phyloP scores from a whole-genome alignment of 371 early-diverging fungal species.

The Circinella minor region DNA sequence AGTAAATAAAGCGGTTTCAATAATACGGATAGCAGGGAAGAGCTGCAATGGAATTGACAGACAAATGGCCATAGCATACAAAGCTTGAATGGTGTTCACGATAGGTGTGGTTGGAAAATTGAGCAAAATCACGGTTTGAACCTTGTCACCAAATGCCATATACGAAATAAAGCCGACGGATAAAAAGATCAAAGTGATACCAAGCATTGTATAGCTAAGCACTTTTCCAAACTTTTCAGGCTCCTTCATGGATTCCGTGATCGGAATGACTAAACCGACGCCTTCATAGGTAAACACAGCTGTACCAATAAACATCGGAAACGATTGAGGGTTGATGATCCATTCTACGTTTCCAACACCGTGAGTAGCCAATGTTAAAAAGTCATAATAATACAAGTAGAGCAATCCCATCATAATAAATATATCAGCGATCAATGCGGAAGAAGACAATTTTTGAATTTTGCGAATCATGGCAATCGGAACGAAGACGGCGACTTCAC shows the following conservation, averaged over 20 bases:
- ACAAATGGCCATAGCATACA: constrained; percentile 87
- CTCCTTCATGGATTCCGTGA: constrained; percentile 77
- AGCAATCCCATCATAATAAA: constrained; percentile 82
- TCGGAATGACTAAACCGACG: constrained; percentile 78
- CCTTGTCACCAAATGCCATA: constrained; percentile 77
- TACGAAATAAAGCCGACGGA: constrained; percentile 80
- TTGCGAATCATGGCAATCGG: constrained; percentile 84
- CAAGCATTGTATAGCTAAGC: constrained; percentile 69
- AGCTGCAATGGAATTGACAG: constrained; percentile 83
- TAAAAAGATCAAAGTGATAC: constrained; percentile 73
- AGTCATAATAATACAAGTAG: constrained; percentile 79
- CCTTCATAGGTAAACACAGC: constrained; percentile 92
- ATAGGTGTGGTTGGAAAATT: constrained; percentile 72
- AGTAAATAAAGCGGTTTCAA: constrained; percentile 72
- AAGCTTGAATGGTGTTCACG: constrained; percentile 69
- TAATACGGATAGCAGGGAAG: constrained; percentile 89
- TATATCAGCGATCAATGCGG: constrained; percentile 83
- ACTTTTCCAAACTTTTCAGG: constrained; percentile 80
- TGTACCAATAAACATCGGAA: constrained; percentile 86
- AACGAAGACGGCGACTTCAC: constrained; percentile 76
- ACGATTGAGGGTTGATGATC: constrained; percentile 71
- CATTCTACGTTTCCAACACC: constrained; percentile 69
- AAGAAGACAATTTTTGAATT: constrained; percentile 77
- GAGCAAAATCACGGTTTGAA: constrained; percentile 80
- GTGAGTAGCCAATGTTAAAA: constrained; percentile 51